phyloP scores from a whole-genome alignment of 1,139 yeast genomes.

The Zygoascus meyerae region DNA sequence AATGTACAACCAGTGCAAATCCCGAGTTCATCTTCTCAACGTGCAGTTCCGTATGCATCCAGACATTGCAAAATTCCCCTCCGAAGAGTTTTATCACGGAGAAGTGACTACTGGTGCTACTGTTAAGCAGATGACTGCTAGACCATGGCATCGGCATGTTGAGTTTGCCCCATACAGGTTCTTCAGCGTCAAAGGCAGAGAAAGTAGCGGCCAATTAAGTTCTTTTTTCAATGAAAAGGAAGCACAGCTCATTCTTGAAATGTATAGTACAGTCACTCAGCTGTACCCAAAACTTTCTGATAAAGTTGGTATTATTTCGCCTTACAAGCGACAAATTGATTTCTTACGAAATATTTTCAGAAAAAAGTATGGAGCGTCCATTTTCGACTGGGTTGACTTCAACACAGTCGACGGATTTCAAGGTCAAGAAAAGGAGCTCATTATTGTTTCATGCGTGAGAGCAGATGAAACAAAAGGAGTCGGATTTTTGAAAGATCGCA shows the following conservation, averaged over 20 bases:
- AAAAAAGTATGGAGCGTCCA: slow-evolving; percentile 54
- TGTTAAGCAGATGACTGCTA: slow-evolving; percentile 51
- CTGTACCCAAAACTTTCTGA: slow-evolving; percentile 33
- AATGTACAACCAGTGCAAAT: slow-evolving; percentile 66
- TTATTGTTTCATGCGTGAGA: slow-evolving; percentile 91
- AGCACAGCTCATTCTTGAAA: slow-evolving; percentile 64
- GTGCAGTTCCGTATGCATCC: slow-evolving; percentile 99
- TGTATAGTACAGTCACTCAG: slow-evolving; percentile 41
- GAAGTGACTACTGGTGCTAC: slow-evolving; percentile 68
- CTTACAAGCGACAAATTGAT: slow-evolving; percentile 82
- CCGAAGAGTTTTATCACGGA: slow-evolving; percentile 71
- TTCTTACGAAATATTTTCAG: slow-evolving; percentile 53
- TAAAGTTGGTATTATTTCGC: slow-evolving; percentile 85
- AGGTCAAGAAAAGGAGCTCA: slow-evolving; percentile 95
- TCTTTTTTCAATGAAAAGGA: slow-evolving; percentile 70
- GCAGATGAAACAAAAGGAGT: slow-evolving; percentile 62
- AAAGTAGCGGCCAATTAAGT: slow-evolving; percentile 48
- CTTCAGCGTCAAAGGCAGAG: slow-evolving; percentile 68
- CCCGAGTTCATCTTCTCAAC: slow-evolving; percentile 66
- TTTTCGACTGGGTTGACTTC: slow-evolving; percentile 69
- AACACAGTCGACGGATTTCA: slow-evolving; percentile 97
- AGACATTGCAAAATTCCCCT: slow-evolving; percentile 78
- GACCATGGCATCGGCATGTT: slow-evolving; percentile 66
- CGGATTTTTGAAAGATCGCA: slow-evolving; percentile 81
- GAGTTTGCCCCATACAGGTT: slow-evolving; percentile 69